Percentiles rank a stretch among this genome's conserved stretches.
Evolutionary conservation across 1,284 basidiomycete genomes (phyloP).

Genomic region (Marasmius sp.): DNA sequence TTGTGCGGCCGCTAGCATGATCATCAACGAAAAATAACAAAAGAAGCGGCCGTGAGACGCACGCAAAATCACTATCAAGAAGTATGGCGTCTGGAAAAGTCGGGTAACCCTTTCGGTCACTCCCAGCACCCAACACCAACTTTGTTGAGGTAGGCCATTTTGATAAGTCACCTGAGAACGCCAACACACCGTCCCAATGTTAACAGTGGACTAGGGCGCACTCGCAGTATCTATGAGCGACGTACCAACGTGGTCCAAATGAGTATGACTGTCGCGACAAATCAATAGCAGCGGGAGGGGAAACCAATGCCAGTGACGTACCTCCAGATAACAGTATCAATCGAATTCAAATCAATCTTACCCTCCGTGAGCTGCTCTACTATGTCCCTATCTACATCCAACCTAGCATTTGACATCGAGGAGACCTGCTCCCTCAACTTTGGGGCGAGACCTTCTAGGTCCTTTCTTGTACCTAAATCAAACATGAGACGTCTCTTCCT

Average conservation of each 20-base stretch:
- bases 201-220: too few relatives aligned
- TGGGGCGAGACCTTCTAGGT: conserved; percentile 17
- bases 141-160: conserved; percentile 20
- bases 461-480: conserved; percentile 22
- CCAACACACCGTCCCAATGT: too few relatives aligned
- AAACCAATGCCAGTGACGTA: not conserved
- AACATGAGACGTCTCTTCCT: conserved; percentile 20
- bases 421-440: not conserved
- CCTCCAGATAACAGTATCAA: conserved; percentile 25
- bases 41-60: not conserved
- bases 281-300: not conserved
- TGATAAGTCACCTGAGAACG: conserved; percentile 19
- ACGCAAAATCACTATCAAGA: conserved; percentile 21
- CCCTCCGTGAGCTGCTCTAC: conserved; percentile 18
- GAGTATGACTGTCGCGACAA: conserved; percentile 17
- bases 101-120: conserved; percentile 9
- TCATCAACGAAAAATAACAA: not conserved
- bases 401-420: not conserved
- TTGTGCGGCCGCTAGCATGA: conserved; percentile 12
- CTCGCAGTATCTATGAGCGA: not conserved
- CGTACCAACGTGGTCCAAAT: conserved; percentile 22
- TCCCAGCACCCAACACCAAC: conserved; percentile 18
- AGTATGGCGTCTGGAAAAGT: conserved; percentile 13
- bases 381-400: conserved; percentile 16
- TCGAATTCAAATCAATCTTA: conserved; percentile 14